Evolutionary conservation across 225 moss, liverwort and hornwort species (phyloP).

Genomic region (Takakia lepidozioides): DNA sequence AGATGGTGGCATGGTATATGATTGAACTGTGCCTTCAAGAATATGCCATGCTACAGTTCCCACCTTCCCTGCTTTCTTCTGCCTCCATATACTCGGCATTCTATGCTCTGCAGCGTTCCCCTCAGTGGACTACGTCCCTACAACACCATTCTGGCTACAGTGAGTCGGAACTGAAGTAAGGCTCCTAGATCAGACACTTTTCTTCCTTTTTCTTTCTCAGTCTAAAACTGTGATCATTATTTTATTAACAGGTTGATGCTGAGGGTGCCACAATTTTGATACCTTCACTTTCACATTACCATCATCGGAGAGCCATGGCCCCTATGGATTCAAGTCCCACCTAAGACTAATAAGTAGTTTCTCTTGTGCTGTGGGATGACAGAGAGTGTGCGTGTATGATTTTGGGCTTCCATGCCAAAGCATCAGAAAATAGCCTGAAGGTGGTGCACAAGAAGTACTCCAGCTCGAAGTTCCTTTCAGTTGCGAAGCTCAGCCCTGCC

Average conservation of each 20-base stretch:
- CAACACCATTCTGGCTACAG: conserved; percentile 11
- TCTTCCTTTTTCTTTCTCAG: no score
- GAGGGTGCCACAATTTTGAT: no score
- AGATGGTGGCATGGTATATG: conserved; percentile 10
- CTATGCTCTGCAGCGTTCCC: background rate
- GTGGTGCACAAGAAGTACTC: conserved; percentile 12
- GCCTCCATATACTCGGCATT: conserved; percentile 8
- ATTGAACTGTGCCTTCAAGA: conserved; percentile 10
- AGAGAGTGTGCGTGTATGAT: conserved; percentile 12
- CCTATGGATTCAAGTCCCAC: no score
- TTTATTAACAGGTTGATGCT: no score
- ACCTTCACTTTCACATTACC: no score
- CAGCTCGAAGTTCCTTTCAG: conserved; percentile 4
- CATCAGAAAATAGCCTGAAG: conserved; percentile 1
- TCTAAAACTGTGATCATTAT: no score
- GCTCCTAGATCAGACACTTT: no score
- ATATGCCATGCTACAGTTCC: conserved; percentile 6
- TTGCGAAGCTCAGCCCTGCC: conserved; percentile 7
- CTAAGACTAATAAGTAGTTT: no score
- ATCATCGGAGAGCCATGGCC: no score
- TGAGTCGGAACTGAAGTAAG: conserved; percentile 10
- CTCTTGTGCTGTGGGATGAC: no score
- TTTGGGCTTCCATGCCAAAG: conserved; percentile 7
- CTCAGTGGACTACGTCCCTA: conserved; percentile 6
- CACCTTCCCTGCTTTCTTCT: conserved; percentile 8